Conservation (phyloP, 2,329 filamentous ascomycete species). For the Colletotrichum sp. region DNA sequence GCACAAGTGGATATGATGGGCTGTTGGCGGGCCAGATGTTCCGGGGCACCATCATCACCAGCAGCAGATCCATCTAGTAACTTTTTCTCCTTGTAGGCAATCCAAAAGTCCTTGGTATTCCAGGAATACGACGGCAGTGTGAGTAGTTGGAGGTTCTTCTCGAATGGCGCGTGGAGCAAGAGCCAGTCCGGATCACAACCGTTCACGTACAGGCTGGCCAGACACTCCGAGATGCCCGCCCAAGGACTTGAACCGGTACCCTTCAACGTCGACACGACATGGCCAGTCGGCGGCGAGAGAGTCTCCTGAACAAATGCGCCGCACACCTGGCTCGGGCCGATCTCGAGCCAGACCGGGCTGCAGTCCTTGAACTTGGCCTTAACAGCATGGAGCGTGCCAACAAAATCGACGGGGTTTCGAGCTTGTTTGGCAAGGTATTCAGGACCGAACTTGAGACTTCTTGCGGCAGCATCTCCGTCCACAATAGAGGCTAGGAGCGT, state of each 20-base stretch:
- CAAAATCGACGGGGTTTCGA: background rate
- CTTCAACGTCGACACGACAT: background rate
- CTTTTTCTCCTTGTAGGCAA: background rate
- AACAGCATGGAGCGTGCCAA: constrained; percentile 53
- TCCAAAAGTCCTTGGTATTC: constrained; percentile 7
- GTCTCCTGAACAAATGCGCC: constrained; percentile 55
- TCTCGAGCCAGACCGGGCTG: constrained; percentile 68
- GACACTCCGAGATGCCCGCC: background rate
- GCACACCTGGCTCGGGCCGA: constrained; percentile 72
- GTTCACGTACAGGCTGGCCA: background rate
- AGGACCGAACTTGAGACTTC: background rate
- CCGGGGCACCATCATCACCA: background rate
- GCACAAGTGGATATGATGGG: background rate
- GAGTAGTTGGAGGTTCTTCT: background rate
- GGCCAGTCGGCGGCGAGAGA: background rate
- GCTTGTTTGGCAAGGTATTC: background rate
- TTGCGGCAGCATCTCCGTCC: background rate
- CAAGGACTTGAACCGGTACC: background rate
- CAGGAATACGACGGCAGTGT: background rate
- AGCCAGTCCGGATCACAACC: background rate
- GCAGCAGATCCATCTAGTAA: background rate
- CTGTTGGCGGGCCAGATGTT: background rate
- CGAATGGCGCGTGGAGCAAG: background rate
- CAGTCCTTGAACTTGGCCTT: background rate
- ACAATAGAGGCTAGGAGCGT: background rate